These are phyloP conservation scores for Coemansia sp. DNA, from an alignment of 192 early-diverging fungal species.

Conservation along the genomic window DNA sequence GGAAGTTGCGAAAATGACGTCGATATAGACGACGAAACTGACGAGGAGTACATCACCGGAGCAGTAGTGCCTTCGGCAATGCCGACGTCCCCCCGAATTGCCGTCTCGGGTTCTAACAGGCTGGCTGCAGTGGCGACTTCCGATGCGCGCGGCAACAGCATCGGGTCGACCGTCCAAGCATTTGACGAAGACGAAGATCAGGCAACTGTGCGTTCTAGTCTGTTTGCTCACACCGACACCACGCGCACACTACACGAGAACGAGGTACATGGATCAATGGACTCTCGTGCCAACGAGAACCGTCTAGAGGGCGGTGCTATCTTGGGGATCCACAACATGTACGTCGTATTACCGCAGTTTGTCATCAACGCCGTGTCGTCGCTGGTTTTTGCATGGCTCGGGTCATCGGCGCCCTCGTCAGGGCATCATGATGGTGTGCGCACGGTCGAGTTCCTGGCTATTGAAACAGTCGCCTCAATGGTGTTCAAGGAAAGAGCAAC, in stretches of 20 bases:
- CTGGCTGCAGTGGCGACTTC: neutral
- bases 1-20: neutral
- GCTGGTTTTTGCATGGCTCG: slow-evolving; percentile 46
- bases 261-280: neutral
- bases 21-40: slow-evolving; percentile 9
- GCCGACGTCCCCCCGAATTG: neutral
- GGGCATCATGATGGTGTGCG: slow-evolving; percentile 6
- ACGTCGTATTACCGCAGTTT: slow-evolving; percentile 95
- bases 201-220: slow-evolving; percentile 1
- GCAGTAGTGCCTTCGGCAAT: slow-evolving; percentile 5
- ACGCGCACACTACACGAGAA: slow-evolving; percentile 4
- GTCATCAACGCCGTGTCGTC: slow-evolving; percentile 53
- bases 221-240: slow-evolving; percentile 2
- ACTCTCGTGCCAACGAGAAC: neutral
- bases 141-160: slow-evolving; percentile 29
- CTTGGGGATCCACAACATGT: slow-evolving; percentile 95
- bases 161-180: slow-evolving; percentile 30
- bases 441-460: slow-evolving; percentile 43
- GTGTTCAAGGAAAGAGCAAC: neutral
- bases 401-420: slow-evolving; percentile 1
- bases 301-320: slow-evolving; percentile 63
- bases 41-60: slow-evolving; percentile 33
- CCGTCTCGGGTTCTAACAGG: neutral
- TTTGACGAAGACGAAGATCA: slow-evolving; percentile 13
- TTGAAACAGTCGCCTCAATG: slow-evolving; percentile 11